Percentiles rank a stretch among this genome's conserved stretches.
Conservation (phyloP, 192 early-diverging fungal genomes). For the Thamnidium elegans region DNA sequence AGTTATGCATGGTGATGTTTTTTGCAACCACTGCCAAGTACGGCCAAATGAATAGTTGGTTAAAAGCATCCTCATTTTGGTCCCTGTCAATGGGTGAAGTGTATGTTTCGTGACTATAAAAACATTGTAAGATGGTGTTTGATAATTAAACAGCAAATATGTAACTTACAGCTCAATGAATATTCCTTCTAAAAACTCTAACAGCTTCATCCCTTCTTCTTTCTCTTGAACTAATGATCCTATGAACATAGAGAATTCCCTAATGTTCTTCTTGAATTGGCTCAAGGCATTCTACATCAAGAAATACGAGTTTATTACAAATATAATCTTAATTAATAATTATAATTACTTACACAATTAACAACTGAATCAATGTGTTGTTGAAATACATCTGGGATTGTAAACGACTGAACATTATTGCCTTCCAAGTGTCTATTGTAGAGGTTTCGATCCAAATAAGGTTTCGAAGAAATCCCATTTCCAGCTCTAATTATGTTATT, state of each 20-base stretch:
- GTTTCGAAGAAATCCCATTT: too few relatives aligned
- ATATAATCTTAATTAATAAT: slow-evolving; percentile 7
- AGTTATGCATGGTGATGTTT: not conserved
- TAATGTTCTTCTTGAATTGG: slow-evolving; percentile 3
- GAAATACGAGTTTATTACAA: slow-evolving; percentile 5
- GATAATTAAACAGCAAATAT: slow-evolving; percentile 5
- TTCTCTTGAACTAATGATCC: slow-evolving; percentile 2
- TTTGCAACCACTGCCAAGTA: not conserved
- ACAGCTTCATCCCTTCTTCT: slow-evolving; percentile 2
- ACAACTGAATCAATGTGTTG: too few relatives aligned
- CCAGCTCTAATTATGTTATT: too few relatives aligned
- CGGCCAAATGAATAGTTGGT: slow-evolving; percentile 2
- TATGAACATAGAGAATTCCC: not conserved
- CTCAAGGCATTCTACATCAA: not conserved
- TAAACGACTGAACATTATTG: too few relatives aligned
- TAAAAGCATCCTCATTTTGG: not conserved
- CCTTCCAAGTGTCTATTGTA: too few relatives aligned
- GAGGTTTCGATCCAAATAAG: too few relatives aligned
- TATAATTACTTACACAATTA: too few relatives aligned
- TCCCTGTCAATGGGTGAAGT: not conserved
- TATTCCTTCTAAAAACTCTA: slow-evolving; percentile 1
- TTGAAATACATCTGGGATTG: too few relatives aligned
- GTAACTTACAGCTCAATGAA: slow-evolving; percentile 3
- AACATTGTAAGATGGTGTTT: slow-evolving; percentile 10
- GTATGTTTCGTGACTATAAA: not conserved